Percentiles rank a stretch among this genome's conserved stretches.
These are phyloP conservation scores for Phytophthora citricola DNA, from an alignment of 352 stramenopile species.

Conservation along the genomic window DNA sequence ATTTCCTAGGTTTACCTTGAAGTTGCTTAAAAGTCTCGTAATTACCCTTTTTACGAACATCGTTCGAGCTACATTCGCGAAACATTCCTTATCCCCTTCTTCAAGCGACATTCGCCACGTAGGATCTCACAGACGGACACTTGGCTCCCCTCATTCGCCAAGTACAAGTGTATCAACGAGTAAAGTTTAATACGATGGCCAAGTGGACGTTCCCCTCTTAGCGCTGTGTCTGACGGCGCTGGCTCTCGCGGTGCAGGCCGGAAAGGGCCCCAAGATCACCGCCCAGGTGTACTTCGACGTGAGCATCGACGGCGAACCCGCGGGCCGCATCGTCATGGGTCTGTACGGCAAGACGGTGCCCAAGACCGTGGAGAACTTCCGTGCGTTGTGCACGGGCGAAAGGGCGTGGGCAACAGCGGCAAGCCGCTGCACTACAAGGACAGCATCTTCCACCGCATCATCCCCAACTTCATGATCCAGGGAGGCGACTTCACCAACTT, in stretches of 20 bases:
- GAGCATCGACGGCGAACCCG: conserved; percentile 90
- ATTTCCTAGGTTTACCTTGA: too few species aligned
- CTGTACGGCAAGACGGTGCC: conserved; percentile 88
- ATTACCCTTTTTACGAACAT: too few species aligned
- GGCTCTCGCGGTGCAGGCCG: conserved; percentile 39
- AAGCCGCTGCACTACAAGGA: conserved; percentile 98
- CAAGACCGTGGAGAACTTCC: conserved; percentile 96
- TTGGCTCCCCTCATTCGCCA: conserved; percentile 14
- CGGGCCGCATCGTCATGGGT: conserved; percentile 86
- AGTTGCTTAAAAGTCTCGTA: too few species aligned
- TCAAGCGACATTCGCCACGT: too few species aligned
- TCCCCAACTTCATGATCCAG: conserved; percentile 95
- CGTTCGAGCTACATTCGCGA: too few species aligned
- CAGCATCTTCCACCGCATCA: conserved; percentile 97
- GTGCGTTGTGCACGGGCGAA: conserved; percentile 97
- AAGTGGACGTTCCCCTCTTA: conserved; percentile 58
- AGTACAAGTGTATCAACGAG: background rate
- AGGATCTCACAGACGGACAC: background rate
- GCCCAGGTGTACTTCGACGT: conserved; percentile 97
- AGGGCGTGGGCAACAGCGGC: conserved; percentile 92
- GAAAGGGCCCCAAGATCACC: conserved; percentile 81
- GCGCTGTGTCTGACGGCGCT: conserved; percentile 52
- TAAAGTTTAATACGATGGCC: conserved; percentile 40
- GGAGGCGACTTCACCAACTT: conserved; percentile 84
- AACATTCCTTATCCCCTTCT: too few species aligned